phyloP scores from a whole-genome alignment of 2,329 filamentous ascomycete genomes.

The Diaporthe sp. region DNA sequence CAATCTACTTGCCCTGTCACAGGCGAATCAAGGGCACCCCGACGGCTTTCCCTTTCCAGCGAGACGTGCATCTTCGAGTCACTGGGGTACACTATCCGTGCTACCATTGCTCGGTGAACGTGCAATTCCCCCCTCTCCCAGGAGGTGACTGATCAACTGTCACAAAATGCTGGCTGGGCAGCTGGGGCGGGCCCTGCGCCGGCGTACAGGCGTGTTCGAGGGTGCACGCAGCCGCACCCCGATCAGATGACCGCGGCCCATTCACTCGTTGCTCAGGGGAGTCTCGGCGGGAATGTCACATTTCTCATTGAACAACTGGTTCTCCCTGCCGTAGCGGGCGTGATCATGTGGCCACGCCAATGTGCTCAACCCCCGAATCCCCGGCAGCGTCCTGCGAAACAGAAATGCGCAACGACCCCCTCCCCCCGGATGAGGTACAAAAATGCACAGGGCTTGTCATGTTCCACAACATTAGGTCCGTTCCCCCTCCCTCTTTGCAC shows the following conservation, averaged over 20 bases:
- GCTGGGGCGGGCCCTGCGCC: slow-evolving; percentile 17
- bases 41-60: slow-evolving; percentile 24
- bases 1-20: neutral
- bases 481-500: neutral
- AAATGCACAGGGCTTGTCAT: slow-evolving; percentile 20
- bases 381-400: slow-evolving; percentile 25
- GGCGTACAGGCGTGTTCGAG: slow-evolving; percentile 22
- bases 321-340: neutral
- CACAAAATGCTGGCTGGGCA: slow-evolving; percentile 28
- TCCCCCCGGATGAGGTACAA: neutral
- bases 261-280: neutral
- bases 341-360: slow-evolving; percentile 30
- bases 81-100: slow-evolving; percentile 31
- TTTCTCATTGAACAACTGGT: slow-evolving; percentile 24
- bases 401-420: neutral
- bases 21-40: neutral
- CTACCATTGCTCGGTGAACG: slow-evolving; percentile 27
- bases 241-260: slow-evolving; percentile 13
- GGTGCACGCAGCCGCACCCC: slow-evolving; percentile 28
- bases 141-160: slow-evolving; percentile 34
- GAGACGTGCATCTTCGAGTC: slow-evolving; percentile 32
- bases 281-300: neutral
- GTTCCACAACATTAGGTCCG: slow-evolving; percentile 23
- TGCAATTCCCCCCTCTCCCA: slow-evolving; percentile 16
- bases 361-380: slow-evolving; percentile 6